Evolutionary conservation across 1,139 yeast species (phyloP), one percentile per base, ranked within the genome.

Genomic region (Zygosaccharomyces sapae): DNA sequence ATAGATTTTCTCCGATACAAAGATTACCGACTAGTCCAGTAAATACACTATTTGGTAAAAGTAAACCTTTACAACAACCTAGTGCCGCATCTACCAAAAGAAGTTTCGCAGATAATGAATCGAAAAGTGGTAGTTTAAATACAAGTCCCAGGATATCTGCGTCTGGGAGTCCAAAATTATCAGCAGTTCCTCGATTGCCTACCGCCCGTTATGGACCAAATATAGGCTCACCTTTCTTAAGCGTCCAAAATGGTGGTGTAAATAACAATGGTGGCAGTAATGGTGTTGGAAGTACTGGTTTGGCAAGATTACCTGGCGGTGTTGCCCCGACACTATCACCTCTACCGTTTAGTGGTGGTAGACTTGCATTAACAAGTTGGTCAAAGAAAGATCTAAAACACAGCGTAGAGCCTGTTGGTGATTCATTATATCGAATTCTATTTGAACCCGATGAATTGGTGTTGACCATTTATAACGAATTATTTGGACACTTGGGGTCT

Each of bases 401-500:
- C 24, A 48, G 22, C 9, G 19, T 39, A 7, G 42, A 39, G 12
- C 35, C 27, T 7, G 29, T 31, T 8, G 33, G 18, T n/a, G 42
- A 22, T n/a, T 20, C 34, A 2, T 19, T 31, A 6, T 29, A 27
- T 31, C 25, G 42, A 16, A 31, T 61, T 4, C 43, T 55, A 7
- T 59, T 63, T 41, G 55, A 55, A 24, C 65, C 67, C 1, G 66
- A 63, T 41, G 62, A 59, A 47, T 47, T 56, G 25, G 54, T 61
- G 2, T 48, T 51, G 18, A 56, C 55, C 38, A 54, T 63, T 25
- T 58, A 59, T 44, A 47, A 39, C 20, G 55, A 49, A 29, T 36
- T 62, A 22, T 63, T 54, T 46, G 65, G 62, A 1, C 48, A 57
- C 5, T 38, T 56, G 22, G 58, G 59, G n/a, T 38, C 54, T 24